Evolutionary conservation across 768 basidiomycete genomes (phyloP).

Genomic region (Candolleomyces efflorescens): DNA sequence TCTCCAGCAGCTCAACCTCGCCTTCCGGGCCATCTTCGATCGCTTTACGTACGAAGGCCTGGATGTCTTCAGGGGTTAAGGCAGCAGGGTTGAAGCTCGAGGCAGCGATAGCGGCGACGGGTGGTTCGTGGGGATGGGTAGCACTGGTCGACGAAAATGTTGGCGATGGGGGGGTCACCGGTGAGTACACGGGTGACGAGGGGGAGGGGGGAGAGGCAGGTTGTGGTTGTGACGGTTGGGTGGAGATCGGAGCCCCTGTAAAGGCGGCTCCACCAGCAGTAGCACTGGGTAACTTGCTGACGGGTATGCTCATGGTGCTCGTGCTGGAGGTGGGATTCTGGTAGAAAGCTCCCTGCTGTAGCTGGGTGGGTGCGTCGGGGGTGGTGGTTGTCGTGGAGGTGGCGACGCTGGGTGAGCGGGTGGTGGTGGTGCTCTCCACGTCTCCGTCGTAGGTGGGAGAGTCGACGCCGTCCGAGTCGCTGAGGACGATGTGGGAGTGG

Average conservation of each 20-base stretch:
- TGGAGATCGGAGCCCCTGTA: conserved; percentile 13
- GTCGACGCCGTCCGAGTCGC: conserved; percentile 70
- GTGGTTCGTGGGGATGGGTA: conserved; percentile 31
- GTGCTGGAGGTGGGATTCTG: neutral
- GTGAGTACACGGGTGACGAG: conserved; percentile 24
- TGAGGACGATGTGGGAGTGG: conserved; percentile 48
- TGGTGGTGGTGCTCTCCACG: conserved; percentile 74
- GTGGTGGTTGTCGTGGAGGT: conserved; percentile 25
- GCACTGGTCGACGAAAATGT: conserved; percentile 12
- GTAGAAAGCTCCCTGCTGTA: conserved; percentile 25
- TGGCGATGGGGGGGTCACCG: conserved; percentile 1
- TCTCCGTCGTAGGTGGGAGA: conserved; percentile 91
- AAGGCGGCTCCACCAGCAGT: neutral
- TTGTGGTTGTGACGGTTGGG: neutral
- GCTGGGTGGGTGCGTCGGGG: conserved; percentile 53
- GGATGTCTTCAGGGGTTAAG: conserved; percentile 74
- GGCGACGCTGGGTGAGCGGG: conserved; percentile 39
- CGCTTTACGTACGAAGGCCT: conserved; percentile 67
- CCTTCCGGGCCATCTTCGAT: conserved; percentile 67
- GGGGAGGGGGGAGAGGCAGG: conserved; percentile 29
- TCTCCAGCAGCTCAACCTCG: conserved; percentile 14
- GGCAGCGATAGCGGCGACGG: conserved; percentile 32
- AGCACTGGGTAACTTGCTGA: neutral
- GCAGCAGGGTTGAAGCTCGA: conserved; percentile 58
- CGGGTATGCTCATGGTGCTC: conserved; percentile 1